Conservation (phyloP, 768 basidiomycete genomes). For the Podaxis sp. region DNA sequence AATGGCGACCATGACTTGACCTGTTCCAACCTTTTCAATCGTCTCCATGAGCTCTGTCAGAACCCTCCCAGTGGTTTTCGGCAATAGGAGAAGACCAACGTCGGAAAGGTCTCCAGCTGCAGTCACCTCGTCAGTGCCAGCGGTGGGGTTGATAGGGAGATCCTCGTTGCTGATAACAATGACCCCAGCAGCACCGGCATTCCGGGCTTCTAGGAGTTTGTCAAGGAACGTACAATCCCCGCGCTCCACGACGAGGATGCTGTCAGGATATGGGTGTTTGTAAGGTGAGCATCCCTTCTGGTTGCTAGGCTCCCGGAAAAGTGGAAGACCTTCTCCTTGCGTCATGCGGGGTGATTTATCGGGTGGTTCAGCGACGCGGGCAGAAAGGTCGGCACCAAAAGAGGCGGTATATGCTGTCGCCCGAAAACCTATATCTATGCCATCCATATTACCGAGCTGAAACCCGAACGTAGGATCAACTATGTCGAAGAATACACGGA, state of each 20-base stretch:
- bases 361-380: constrained; percentile 20
- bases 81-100: constrained; percentile 59
- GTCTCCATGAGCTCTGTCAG: constrained; percentile 57
- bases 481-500: constrained; percentile 58
- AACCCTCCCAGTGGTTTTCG: constrained; percentile 48
- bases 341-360: constrained; percentile 43
- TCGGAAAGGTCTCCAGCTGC: constrained; percentile 58
- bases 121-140: constrained; percentile 53
- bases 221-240: constrained; percentile 89
- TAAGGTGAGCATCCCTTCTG: constrained; percentile 61
- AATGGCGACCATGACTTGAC: constrained; percentile 52
- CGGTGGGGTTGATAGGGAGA: constrained; percentile 62
- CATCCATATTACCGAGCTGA: constrained; percentile 37
- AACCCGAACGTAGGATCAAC: constrained; percentile 47
- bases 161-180: constrained; percentile 73
- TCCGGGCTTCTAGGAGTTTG: constrained; percentile 70
- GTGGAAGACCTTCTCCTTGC: constrained; percentile 49
- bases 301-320: constrained; percentile 55
- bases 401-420: constrained; percentile 62
- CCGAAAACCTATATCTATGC: constrained; percentile 42
- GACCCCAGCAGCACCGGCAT: constrained; percentile 75
- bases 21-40: constrained; percentile 44
- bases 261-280: constrained; percentile 43
- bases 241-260: constrained; percentile 63
- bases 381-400: constrained; percentile 67